A percentile compares a stretch with the other conserved stretches of the same genome.
Conservation (phyloP, 495 filamentous ascomycete genomes). For the Bacidia rubella region DNA sequence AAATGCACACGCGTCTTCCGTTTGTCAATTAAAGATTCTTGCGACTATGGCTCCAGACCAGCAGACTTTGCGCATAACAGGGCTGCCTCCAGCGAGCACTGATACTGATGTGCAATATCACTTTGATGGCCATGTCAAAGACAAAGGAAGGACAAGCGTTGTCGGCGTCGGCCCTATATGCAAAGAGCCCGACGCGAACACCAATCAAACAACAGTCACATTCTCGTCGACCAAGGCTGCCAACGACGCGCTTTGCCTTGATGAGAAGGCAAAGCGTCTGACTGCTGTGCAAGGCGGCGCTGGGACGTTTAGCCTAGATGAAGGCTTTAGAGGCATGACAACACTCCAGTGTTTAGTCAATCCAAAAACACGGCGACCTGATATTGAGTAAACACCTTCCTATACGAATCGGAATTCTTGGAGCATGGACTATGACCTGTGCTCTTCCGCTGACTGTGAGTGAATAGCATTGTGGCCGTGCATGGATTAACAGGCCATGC, state of each 20-base stretch:
- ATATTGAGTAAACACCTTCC: slow-evolving; percentile 5
- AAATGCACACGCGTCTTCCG: too few species aligned
- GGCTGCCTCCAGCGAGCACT: not conserved
- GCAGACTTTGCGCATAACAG: slow-evolving; percentile 1
- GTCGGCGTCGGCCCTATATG: not conserved
- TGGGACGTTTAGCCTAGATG: not conserved
- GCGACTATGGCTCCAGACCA: too few species aligned
- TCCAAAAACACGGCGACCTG: not conserved
- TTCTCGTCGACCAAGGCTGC: not conserved
- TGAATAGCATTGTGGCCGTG: too few species aligned
- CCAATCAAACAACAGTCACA: slow-evolving; percentile 1
- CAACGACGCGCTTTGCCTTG: not conserved
- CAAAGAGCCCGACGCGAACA: not conserved
- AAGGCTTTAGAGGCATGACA: not conserved
- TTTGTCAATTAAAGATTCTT: too few species aligned
- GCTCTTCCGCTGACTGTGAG: too few species aligned
- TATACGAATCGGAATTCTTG: too few species aligned
- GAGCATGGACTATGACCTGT: too few species aligned
- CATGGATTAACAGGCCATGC: too few species aligned
- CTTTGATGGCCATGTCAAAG: not conserved
- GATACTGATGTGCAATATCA: not conserved
- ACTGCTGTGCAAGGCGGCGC: not conserved
- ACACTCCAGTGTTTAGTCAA: slow-evolving; percentile 4
- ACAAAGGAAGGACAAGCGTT: not conserved
- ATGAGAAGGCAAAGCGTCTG: not conserved